Base-by-base conservation (phyloP, 345 rosid species). In the Euphorbia tirucalli region DNA sequence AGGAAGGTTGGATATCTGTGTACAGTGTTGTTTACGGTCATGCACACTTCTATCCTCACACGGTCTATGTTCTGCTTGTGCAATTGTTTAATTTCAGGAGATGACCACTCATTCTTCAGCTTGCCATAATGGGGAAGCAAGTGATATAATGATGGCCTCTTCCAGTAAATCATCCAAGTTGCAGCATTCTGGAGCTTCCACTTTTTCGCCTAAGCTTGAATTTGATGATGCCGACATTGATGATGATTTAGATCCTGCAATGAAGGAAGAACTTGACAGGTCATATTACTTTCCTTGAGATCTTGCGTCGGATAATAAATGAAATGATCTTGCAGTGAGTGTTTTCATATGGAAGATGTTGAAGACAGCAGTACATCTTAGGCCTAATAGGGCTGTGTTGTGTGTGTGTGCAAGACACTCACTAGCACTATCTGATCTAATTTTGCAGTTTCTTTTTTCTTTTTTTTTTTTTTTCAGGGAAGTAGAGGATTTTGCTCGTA, bases 401-500 rank as follows among this genome's bases (percentile, higher is more conserved):
- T 65, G 18, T 15, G 30, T 27, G 30, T 4, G 55, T 16, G 11
- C 32, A 15, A 35, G 69, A 50, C 25, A 2, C 0, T 18, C 24
- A 8, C 50, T 13, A 14, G 48, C 7, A 3, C 22, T 60, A 19
- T 37, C 18, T 50, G 66, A 59, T 49, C 35, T 15, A 48, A 35
- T 32, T 25, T 18, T 31, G 9, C 39, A 3, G 19, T 6, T 32
- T 55, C 1, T 22, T 55, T 7, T 22, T 55, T 2, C 16, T 19
- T 41, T 54, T 46, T 8, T 65, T 70, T 25, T 3, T 43, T 66
- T 30, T 43, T 69, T 46, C 74, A 93, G 98, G 81, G 98, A 93
- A 81, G 97, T 91, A 30, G 98, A 86, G 78, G 98, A 91, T 73
- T 93, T 91, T 87, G 97, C 96, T 43, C 83, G 93, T 37, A 86